A percentile compares a stretch with the other conserved stretches of the same genome.
These are phyloP conservation scores for Kwoniella sp. DNA, from an alignment of 768 basidiomycete species.

Conservation along the genomic window DNA sequence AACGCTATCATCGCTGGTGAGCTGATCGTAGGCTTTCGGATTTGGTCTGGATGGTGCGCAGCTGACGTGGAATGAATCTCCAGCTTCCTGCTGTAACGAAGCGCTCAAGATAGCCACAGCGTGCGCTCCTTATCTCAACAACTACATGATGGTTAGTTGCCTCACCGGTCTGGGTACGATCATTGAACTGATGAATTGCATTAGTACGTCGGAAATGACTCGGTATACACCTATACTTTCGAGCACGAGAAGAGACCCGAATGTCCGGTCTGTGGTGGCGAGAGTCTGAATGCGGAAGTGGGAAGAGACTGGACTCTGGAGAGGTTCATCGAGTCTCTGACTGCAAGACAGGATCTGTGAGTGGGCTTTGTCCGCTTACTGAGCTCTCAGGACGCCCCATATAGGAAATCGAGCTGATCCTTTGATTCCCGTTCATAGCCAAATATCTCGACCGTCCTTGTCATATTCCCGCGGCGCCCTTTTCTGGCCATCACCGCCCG, in stretches of 20 bases:
- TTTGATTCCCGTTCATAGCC: constrained; percentile 61
- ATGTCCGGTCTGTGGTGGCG: constrained; percentile 96
- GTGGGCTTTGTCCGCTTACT: constrained; percentile 55
- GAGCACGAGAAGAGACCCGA: constrained; percentile 88
- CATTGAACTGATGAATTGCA: not conserved
- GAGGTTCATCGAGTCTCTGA: constrained; percentile 79
- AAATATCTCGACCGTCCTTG: constrained; percentile 94
- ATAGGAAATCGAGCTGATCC: constrained; percentile 4
- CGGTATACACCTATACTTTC: constrained; percentile 96
- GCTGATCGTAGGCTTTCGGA: constrained; percentile 25
- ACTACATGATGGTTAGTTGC: constrained; percentile 70
- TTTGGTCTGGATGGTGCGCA: not conserved
- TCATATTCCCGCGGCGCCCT: constrained; percentile 68
- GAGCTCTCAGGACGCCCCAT: not conserved
- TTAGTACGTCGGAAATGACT: constrained; percentile 96
- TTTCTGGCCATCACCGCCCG: constrained; percentile 91
- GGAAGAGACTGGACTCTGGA: constrained; percentile 77
- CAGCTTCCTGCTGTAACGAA: constrained; percentile 96
- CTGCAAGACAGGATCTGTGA: constrained; percentile 87
- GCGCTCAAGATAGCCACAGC: constrained; percentile 98
- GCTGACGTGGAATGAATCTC: not conserved
- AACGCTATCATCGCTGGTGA: constrained; percentile 96
- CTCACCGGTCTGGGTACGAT: not conserved
- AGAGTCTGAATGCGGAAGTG: constrained; percentile 73
- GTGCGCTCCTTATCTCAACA: constrained; percentile 89